Conservation (phyloP, 257 asterid genomes). For the Solanum rostratum region DNA sequence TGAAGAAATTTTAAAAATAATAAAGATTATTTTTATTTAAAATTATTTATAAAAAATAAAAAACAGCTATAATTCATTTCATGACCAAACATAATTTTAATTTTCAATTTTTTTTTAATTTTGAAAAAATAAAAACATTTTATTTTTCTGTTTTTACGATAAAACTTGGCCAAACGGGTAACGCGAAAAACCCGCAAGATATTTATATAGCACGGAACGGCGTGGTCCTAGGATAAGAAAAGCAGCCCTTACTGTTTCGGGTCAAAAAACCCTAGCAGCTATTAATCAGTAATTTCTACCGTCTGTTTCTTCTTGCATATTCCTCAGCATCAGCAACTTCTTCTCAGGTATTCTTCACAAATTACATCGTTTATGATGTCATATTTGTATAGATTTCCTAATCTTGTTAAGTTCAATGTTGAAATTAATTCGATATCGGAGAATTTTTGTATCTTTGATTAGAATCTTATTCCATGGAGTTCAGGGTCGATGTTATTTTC, state of each 20-base stretch:
- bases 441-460: not conserved
- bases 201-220: not conserved
- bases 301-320: not conserved
- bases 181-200: not conserved
- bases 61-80: too few relatives aligned
- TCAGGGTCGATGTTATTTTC: not conserved
- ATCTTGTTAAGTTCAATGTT: not conserved
- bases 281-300: not conserved
- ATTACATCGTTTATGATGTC: not conserved
- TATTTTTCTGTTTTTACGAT: too few relatives aligned
- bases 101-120: too few relatives aligned
- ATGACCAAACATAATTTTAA: too few relatives aligned
- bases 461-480: not conserved
- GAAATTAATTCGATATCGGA: not conserved
- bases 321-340: not conserved
- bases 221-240: not conserved
- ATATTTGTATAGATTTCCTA: not conserved
- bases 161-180: not conserved
- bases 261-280: not conserved
- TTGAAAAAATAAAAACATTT: too few relatives aligned
- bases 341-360: not conserved
- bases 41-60: too few relatives aligned
- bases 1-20: too few relatives aligned
- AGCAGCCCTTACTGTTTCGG: not conserved
- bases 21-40: too few relatives aligned